Evolutionary conservation across 108 stramenopile species (phyloP).

Genomic region (Epithemia pelagica): DNA sequence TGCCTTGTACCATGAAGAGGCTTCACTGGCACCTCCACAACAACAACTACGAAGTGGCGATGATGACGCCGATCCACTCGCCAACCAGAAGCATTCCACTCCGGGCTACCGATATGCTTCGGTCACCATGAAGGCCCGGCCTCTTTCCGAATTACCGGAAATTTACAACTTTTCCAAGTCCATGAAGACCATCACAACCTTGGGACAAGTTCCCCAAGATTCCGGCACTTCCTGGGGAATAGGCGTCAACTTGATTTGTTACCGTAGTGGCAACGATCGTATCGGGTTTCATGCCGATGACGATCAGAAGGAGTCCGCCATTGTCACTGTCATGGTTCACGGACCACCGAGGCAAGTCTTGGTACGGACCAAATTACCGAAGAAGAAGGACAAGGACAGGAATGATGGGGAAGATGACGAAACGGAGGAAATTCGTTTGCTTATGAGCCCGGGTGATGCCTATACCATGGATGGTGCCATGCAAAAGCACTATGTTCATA

Average conservation of each 20-base stretch:
- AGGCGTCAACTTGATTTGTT: conserved; percentile 43
- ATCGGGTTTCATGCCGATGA: conserved; percentile 63
- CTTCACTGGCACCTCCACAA: neutral
- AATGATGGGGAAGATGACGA: neutral
- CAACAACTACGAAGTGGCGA: neutral
- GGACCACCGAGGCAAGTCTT: conserved; percentile 5
- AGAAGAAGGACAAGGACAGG: neutral
- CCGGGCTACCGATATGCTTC: conserved; percentile 22
- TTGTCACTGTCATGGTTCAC: conserved; percentile 35
- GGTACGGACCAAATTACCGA: neutral
- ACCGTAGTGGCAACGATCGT: conserved; percentile 38
- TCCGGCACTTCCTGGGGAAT: conserved; percentile 24
- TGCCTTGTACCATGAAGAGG: conserved; percentile 22
- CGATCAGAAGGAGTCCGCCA: conserved; percentile 38
- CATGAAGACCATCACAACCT: too few species aligned
- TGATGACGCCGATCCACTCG: neutral
- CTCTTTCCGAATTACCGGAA: conserved; percentile 12
- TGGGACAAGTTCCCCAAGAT: neutral
- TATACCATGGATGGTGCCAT: conserved; percentile 54
- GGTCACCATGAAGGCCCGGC: conserved; percentile 25
- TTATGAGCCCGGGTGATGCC: conserved; percentile 37
- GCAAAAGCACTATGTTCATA: conserved; percentile 38
- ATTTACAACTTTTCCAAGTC: conserved; percentile 14
- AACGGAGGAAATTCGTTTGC: conserved; percentile 30
- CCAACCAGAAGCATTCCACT: conserved; percentile 5